Conservation (phyloP, 2,329 filamentous ascomycete species). For the Talaromyces sp. region DNA sequence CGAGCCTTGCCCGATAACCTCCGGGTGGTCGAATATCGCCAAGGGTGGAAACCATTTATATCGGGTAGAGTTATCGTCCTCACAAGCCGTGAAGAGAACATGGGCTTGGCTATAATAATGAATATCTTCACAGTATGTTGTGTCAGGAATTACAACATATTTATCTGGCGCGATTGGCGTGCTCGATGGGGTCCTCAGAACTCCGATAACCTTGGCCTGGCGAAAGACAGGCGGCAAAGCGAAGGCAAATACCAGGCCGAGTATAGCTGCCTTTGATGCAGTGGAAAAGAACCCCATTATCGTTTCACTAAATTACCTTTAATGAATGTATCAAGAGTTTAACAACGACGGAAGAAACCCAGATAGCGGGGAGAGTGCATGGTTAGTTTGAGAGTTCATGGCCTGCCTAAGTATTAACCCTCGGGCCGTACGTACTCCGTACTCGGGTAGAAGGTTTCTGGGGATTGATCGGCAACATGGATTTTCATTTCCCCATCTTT, state of each 20-base stretch:
- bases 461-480: not conserved
- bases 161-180: not conserved
- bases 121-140: not conserved
- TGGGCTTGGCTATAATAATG: not conserved
- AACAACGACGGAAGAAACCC: no score
- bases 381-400: not conserved
- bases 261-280: not conserved
- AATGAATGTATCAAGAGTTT: not conserved
- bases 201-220: not conserved
- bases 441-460: not conserved
- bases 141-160: not conserved
- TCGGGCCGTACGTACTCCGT: no score
- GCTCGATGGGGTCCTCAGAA: not conserved
- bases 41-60: not conserved
- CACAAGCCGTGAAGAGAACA: not conserved
- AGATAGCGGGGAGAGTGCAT: not conserved
- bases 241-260: not conserved
- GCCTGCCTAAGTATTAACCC: no score
- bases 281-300: not conserved
- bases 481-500: not conserved
- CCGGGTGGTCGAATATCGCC: not conserved
- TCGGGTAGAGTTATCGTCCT: not conserved
- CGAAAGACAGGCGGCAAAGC: not conserved
- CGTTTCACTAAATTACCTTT: not conserved
- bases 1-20: not conserved